Conservation (phyloP, 2,329 filamentous ascomycete genomes). For the Macrophomina pseudophaseolina region DNA sequence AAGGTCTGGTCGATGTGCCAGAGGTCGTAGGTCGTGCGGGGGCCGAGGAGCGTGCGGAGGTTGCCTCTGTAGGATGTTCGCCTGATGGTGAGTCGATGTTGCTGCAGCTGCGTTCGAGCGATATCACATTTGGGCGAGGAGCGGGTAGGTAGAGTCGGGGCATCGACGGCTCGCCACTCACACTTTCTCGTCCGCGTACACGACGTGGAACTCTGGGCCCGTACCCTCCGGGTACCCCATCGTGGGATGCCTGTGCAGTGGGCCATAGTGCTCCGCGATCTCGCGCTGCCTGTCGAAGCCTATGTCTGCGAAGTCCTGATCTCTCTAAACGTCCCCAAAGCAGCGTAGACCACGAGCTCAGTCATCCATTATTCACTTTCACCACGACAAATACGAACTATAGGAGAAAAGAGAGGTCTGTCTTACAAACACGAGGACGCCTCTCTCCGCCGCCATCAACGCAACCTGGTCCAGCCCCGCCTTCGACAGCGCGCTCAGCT, state of each 20-base stretch:
- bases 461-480: constrained; percentile 58
- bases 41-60: constrained; percentile 19
- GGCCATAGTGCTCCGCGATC: constrained; percentile 53
- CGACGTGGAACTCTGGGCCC: constrained; percentile 16
- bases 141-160: no score
- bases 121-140: no score
- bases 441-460: constrained; percentile 46
- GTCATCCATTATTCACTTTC: neutral
- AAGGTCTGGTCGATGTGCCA: constrained; percentile 24
- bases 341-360: neutral
- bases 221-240: constrained; percentile 14
- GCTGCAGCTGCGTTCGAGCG: no score
- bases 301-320: constrained; percentile 55
- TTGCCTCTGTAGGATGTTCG: neutral
- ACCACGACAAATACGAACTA: neutral
- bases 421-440: constrained; percentile 55
- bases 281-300: constrained; percentile 50
- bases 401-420: neutral
- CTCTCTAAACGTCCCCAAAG: constrained; percentile 24
- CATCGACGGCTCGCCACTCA: neutral
- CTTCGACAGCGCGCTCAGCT: constrained; percentile 54
- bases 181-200: constrained; percentile 22
- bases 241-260: constrained; percentile 15
- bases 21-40: constrained; percentile 12
- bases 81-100: neutral